phyloP scores from a whole-genome alignment of 2,329 filamentous ascomycete species.

The Hymenoscyphus fraxineus region DNA sequence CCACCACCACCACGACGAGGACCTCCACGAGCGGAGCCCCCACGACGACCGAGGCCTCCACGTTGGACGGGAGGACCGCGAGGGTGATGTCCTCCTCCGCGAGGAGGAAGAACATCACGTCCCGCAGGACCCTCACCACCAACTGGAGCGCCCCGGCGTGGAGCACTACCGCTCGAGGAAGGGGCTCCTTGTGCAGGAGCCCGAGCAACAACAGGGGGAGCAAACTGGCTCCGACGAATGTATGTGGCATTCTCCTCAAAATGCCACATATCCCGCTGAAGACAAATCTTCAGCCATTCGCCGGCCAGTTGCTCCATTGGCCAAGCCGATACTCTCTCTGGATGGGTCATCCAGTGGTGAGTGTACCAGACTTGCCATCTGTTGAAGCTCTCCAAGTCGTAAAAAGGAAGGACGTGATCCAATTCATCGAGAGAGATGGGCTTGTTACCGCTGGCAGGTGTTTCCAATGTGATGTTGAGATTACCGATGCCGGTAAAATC shows the following conservation, averaged over 20 bases:
- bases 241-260: neutral
- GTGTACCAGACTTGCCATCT: slow-evolving; percentile 25
- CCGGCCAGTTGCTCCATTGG: slow-evolving; percentile 12
- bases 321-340: slow-evolving; percentile 12
- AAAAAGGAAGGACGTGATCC: slow-evolving; percentile 27
- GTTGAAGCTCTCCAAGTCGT: slow-evolving; percentile 23
- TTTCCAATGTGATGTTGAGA: slow-evolving; percentile 2
- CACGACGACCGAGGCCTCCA: no score
- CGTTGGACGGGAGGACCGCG: no score
- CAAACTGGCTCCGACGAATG: neutral
- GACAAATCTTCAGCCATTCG: slow-evolving; percentile 11
- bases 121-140: no score
- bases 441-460: neutral
- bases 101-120: no score
- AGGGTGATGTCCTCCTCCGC: no score
- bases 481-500: neutral
- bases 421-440: slow-evolving; percentile 18
- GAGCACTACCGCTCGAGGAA: no score
- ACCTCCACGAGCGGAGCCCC: no score
- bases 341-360: slow-evolving; percentile 15
- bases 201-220: no score
- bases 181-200: no score
- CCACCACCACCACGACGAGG: no score
- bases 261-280: neutral
- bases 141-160: no score